Conservation (phyloP, 106 monocot genomes). For the Allium cepa region DNA sequence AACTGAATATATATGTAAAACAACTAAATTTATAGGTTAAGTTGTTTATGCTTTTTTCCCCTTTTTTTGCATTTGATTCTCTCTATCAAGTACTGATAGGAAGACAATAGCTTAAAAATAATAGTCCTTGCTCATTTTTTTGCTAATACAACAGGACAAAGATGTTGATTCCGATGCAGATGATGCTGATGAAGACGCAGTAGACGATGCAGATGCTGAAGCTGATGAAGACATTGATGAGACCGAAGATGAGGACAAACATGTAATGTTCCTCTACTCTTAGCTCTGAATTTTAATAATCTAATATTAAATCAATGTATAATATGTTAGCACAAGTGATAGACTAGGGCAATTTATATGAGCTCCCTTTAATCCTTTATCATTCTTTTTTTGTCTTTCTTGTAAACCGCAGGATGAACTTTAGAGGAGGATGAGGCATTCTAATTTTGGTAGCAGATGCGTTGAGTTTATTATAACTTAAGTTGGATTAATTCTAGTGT, state of each 20-base stretch:
- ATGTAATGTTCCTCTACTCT: conserved; percentile 7
- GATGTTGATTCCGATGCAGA: conserved; percentile 4
- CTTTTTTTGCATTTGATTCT: neutral
- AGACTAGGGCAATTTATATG: neutral
- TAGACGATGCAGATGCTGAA: neutral
- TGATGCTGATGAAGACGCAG: conserved; percentile 1
- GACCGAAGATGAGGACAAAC: conserved; percentile 6
- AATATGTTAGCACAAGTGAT: neutral
- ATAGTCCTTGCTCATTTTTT: neutral
- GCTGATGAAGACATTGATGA: neutral
- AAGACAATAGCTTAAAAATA: too few species aligned
- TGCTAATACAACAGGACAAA: conserved; percentile 1
- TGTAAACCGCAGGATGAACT: conserved; percentile 18
- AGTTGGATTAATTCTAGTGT: too few species aligned
- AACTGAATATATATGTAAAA: neutral
- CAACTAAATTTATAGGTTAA: too few species aligned
- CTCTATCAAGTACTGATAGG: neutral
- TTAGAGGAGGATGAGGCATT: neutral
- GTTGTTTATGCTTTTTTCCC: too few species aligned
- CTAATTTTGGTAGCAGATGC: too few species aligned
- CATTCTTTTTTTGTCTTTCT: neutral
- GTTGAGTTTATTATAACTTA: too few species aligned
- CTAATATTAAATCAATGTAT: neutral
- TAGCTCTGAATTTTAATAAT: too few species aligned
- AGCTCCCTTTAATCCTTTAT: too few species aligned